Conservation (phyloP, 331 rosid species). For the Erythrophleum ivorense region DNA sequence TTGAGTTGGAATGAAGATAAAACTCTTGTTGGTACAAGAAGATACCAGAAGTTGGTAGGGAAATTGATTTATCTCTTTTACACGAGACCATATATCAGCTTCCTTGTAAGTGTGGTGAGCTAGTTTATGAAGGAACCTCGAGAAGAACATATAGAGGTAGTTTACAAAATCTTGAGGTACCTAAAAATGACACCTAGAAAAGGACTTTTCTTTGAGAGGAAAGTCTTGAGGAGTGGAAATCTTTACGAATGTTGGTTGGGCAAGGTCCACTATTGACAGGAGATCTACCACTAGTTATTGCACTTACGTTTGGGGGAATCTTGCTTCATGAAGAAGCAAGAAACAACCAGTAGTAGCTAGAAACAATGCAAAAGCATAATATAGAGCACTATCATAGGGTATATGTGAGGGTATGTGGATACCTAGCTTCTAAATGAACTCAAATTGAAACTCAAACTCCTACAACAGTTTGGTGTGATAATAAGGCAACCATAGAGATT, state of each 20-base stretch:
- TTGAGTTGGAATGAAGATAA: too few relatives aligned
- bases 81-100: neutral
- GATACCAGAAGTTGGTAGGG: neutral
- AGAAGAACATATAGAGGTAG: neutral
- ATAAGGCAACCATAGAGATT: neutral
- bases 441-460: neutral
- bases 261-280: neutral
- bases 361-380: neutral
- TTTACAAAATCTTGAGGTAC: too few relatives aligned
- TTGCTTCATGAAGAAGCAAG: neutral
- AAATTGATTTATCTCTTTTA: too few relatives aligned
- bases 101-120: neutral
- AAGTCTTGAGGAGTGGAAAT: too few relatives aligned
- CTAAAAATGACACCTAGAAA: too few relatives aligned
- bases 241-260: neutral
- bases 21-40: too few relatives aligned
- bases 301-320: neutral
- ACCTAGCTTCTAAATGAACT: neutral
- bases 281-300: neutral
- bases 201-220: too few relatives aligned
- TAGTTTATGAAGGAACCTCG: neutral
- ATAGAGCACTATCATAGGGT: neutral
- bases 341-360: neutral
- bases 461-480: neutral
- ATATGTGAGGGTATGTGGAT: neutral